Percentiles rank a stretch among this genome's conserved stretches.
Conservation (phyloP, 208 protist genomes). For the Trypanosoma platydactyli region DNA sequence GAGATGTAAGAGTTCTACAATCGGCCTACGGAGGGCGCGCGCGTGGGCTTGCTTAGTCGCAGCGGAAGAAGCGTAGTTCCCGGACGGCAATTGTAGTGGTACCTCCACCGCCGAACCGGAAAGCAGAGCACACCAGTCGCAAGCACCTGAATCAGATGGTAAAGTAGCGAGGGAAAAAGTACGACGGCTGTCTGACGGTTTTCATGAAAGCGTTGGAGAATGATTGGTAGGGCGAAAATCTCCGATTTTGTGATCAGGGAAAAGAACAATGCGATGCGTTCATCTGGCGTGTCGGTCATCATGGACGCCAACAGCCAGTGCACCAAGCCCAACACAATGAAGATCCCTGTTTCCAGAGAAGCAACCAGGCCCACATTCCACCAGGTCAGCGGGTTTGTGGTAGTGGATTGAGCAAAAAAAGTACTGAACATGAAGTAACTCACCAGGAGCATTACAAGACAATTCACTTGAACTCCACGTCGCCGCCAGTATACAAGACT, state of each 20-base stretch:
- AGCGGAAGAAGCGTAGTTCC: constrained; percentile 41
- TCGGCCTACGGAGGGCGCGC: not conserved
- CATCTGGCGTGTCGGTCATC: constrained; percentile 22
- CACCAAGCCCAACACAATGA: constrained; percentile 10
- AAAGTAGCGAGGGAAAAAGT: constrained; percentile 23
- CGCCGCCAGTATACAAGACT: constrained; percentile 27
- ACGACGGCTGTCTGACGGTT: constrained; percentile 17
- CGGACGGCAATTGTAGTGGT: constrained; percentile 36
- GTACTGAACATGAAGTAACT: constrained; percentile 37
- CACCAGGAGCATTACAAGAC: constrained; percentile 25
- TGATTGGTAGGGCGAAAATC: constrained; percentile 28
- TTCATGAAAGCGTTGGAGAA: constrained; percentile 26
- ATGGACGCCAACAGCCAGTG: constrained; percentile 17
- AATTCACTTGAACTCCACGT: constrained; percentile 23
- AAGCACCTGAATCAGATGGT: constrained; percentile 31
- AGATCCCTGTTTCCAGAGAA: constrained; percentile 16
- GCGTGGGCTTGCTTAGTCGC: constrained; percentile 25
- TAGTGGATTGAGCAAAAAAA: constrained; percentile 23
- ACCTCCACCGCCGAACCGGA: constrained; percentile 35
- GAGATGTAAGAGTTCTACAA: not conserved
- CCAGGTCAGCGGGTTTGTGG: constrained; percentile 18
- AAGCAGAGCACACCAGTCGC: constrained; percentile 19
- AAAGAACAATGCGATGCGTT: constrained; percentile 40
- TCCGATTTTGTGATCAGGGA: constrained; percentile 32
- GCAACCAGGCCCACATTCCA: constrained; percentile 15